A percentile compares a stretch with the other conserved stretches of the same genome.
Conservation (phyloP, 768 basidiomycete genomes). For the Termitomyces sp. region DNA sequence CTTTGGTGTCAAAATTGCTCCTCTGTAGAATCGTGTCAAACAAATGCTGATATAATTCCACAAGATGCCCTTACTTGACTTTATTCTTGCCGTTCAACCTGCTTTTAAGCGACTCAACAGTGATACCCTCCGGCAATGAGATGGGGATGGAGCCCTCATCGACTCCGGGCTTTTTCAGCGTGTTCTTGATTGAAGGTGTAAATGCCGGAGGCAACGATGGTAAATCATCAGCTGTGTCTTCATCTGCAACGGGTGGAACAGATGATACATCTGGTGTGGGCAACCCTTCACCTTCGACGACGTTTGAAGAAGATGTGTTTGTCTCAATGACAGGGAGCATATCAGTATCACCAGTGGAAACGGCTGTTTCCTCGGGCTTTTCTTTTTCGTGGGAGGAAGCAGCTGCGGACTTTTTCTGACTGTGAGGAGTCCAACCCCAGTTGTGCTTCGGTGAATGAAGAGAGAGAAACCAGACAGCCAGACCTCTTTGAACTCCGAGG, state of each 20-base stretch:
- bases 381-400: conserved; percentile 6
- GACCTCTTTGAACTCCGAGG: conserved; percentile 77
- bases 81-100: conserved; percentile 69
- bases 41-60: conserved; percentile 1
- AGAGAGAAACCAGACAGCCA: conserved; percentile 66
- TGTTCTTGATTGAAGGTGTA: conserved; percentile 66
- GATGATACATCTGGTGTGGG: conserved; percentile 29
- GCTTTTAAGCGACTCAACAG: conserved; percentile 51
- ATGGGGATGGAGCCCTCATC: conserved; percentile 22
- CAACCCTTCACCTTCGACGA: neutral
- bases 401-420: conserved; percentile 35
- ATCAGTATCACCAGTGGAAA: conserved; percentile 24
- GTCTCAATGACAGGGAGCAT: conserved; percentile 28
- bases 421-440: conserved; percentile 43
- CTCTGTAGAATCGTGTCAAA: conserved; percentile 38
- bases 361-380: conserved; percentile 2
- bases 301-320: conserved; percentile 1
- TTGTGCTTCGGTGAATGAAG: conserved; percentile 51
- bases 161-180: conserved; percentile 36
- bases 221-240: conserved; percentile 26
- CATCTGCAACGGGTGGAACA: conserved; percentile 29
- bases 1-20: conserved; percentile 68
- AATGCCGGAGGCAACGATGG: conserved; percentile 52
- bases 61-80: conserved; percentile 52
- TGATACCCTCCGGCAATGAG: conserved; percentile 59